Evolutionary conservation across 2,329 filamentous ascomycete genomes (phyloP), one percentile per base, ranked within the genome.

Genomic region (Plectosphaerella cucumerina): DNA sequence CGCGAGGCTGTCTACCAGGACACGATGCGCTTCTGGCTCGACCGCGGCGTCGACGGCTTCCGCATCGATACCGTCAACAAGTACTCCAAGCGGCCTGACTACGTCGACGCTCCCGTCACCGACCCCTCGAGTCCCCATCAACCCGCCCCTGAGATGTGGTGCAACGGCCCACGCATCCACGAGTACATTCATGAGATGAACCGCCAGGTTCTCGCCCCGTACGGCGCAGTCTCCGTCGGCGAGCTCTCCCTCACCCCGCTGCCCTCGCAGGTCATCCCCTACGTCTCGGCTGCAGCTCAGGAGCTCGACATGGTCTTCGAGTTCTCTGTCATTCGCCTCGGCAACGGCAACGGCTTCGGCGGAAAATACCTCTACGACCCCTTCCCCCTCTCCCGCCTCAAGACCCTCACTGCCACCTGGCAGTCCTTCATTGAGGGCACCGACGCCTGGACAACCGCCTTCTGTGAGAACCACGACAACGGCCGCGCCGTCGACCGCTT

Each of bases 11-110:
- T 90, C 1, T 86, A 89, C 59, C 74, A 84, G 6, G 62, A 70
- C 6, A 81, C 86, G 5, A 85, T 90, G 77, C 73, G 75, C 0
- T 91, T 90, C 64, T 91, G 88, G 88, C 75, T 91, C 1, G 75
- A 89, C 50, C 79, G 81, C 6, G 85, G 85, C 0, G 80, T 84
- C 0, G 78, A 82, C 47, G 82, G 82, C 0, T 87, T 86, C 65
- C 75, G 85, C 5, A 84, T 86, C 67, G 84, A 87, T 54, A 83
- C 84, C 0, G 84, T 87, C 54, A 86, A 87, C 60, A 80, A 84
- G 58, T 85, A 86, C 59, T 82, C 76, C 53, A 87, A 87, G 57
- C 72, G 76, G 1, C 76, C 76, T 6, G 72, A 73, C 0, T 81
- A 81, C 50, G 76, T 80, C 3, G 78, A 85, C 51, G 78, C 73